These are phyloP conservation scores for Ploettnerulaceae sp. DNA, from an alignment of 2,329 filamentous ascomycete genomes.

Conservation along the genomic window DNA sequence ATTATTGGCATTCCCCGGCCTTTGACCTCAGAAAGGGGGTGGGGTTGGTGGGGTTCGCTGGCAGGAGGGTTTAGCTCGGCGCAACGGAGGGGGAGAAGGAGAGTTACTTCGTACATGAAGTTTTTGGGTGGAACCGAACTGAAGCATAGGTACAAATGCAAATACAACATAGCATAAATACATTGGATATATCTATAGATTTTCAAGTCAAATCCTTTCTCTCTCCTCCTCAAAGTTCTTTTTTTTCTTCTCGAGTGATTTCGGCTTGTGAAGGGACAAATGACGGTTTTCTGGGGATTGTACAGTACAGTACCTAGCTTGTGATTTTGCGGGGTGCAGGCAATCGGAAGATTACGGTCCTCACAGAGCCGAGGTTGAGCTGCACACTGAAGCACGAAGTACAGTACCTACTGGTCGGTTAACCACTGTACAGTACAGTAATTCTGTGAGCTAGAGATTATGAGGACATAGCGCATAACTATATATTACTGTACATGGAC, in stretches of 20 bases:
- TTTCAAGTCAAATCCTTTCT: neutral
- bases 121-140: neutral
- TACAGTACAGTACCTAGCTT: neutral
- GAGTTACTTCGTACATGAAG: neutral
- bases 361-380: constrained; percentile 1
- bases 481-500: too few species aligned
- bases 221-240: neutral
- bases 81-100: constrained; percentile 10
- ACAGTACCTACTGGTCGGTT: too few species aligned
- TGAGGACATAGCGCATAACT: too few species aligned
- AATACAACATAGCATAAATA: neutral
- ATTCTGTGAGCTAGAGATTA: too few species aligned
- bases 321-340: constrained; percentile 8
- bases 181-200: too few species aligned
- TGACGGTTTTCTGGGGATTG: neutral
- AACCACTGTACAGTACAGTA: too few species aligned
- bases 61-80: constrained; percentile 12
- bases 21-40: constrained; percentile 9
- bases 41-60: neutral
- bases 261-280: constrained; percentile 1
- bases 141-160: neutral
- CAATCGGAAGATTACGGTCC: neutral
- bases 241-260: neutral
- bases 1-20: constrained; percentile 4
- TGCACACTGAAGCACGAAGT: too few species aligned